Evolutionary conservation across 1,284 basidiomycete species (phyloP).

Genomic region (Cystodermella granulosa): DNA sequence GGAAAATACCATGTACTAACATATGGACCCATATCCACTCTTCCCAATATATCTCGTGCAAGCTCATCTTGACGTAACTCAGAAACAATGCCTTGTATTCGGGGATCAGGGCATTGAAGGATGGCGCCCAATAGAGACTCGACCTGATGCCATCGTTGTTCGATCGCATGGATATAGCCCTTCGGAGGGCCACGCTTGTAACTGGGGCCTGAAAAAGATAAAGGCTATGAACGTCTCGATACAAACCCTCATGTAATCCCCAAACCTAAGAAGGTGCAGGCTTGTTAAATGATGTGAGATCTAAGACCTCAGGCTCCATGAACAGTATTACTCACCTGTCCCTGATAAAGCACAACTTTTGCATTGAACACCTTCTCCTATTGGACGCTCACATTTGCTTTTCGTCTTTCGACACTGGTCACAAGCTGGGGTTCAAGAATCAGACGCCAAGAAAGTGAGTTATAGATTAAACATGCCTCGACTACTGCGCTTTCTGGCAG

Average conservation of each 20-base stretch:
- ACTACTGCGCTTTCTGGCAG: slow-evolving; percentile 60
- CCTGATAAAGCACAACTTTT: slow-evolving; percentile 63
- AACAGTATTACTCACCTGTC: slow-evolving; percentile 45
- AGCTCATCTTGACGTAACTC: slow-evolving; percentile 67
- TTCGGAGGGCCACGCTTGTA: slow-evolving; percentile 84
- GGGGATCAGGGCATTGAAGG: slow-evolving; percentile 65
- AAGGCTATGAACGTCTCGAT: background rate
- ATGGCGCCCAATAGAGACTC: slow-evolving; percentile 78
- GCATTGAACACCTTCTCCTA: slow-evolving; percentile 51
- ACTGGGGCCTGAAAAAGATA: slow-evolving; percentile 54
- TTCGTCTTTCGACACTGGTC: slow-evolving; percentile 83
- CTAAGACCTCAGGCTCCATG: slow-evolving; percentile 3
- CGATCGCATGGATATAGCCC: slow-evolving; percentile 86
- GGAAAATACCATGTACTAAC: slow-evolving; percentile 37
- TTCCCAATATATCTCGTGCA: slow-evolving; percentile 63
- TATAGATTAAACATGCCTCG: slow-evolving; percentile 45
- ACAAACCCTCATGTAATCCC: slow-evolving; percentile 1
- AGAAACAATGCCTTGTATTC: slow-evolving; percentile 63
- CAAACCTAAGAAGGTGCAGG: slow-evolving; percentile 73
- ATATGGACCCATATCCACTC: slow-evolving; percentile 73
- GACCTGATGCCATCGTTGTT: slow-evolving; percentile 83
- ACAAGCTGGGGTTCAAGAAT: slow-evolving; percentile 49
- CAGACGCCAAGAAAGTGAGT: slow-evolving; percentile 1
- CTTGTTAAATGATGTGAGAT: slow-evolving; percentile 34
- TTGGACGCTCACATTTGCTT: slow-evolving; percentile 73